A percentile compares a stretch with the other conserved stretches of the same genome.
Conservation (phyloP, 2,329 filamentous ascomycete species). For the Dryadomyces sulphureus region DNA sequence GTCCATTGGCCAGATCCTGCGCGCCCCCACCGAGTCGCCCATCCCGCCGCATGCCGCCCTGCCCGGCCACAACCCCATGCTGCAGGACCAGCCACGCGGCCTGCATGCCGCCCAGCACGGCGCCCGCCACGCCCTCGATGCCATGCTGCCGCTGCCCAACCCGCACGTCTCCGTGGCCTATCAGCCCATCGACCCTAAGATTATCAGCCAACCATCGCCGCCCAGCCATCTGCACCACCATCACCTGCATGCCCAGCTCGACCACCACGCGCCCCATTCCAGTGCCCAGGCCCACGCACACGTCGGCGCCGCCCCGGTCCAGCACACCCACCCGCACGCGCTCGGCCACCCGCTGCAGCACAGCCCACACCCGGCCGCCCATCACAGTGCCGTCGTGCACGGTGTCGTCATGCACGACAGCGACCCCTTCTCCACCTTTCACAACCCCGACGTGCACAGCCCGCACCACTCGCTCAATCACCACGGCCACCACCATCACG, state of each 20-base stretch:
- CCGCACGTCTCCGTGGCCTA: slow-evolving; percentile 16
- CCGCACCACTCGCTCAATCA: slow-evolving; percentile 13
- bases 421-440: slow-evolving; percentile 22
- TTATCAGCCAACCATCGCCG: slow-evolving; percentile 29
- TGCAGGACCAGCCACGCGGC: slow-evolving; percentile 16
- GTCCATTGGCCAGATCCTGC: slow-evolving; percentile 15
- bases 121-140: slow-evolving; percentile 15
- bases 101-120: slow-evolving; percentile 20
- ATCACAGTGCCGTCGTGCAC: slow-evolving; percentile 13
- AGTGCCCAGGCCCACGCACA: background rate
- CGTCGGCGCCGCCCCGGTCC: background rate
- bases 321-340: background rate
- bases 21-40: slow-evolving; percentile 13
- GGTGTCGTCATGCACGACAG: slow-evolving; percentile 8
- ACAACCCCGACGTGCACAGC: slow-evolving; percentile 19
- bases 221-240: slow-evolving; percentile 11
- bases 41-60: slow-evolving; percentile 14
- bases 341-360: slow-evolving; percentile 11
- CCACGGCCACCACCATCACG: slow-evolving; percentile 15
- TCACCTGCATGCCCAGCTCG: background rate
- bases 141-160: slow-evolving; percentile 11
- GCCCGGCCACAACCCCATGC: slow-evolving; percentile 16
- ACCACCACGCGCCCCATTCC: background rate
- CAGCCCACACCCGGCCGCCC: slow-evolving; percentile 13
- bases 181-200: slow-evolving; percentile 45